These are phyloP conservation scores for Phytophthora pisi DNA, from an alignment of 352 stramenopile species.

Conservation along the genomic window DNA sequence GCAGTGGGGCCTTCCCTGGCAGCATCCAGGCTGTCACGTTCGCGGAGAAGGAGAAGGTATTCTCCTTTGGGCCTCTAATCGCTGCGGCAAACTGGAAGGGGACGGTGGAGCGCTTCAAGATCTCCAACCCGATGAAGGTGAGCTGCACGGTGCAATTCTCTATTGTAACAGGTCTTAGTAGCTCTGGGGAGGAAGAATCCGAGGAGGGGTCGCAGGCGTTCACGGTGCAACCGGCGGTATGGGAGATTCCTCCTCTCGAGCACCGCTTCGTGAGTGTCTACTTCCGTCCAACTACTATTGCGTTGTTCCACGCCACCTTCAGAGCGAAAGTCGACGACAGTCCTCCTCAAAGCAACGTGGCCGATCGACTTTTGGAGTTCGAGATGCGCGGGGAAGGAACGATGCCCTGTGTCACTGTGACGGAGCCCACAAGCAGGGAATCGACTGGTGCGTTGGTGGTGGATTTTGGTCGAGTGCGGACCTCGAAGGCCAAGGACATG, in stretches of 20 bases:
- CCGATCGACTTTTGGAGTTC: constrained; percentile 79
- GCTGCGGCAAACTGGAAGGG: constrained; percentile 71
- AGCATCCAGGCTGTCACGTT: constrained; percentile 76
- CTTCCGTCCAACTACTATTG: constrained; percentile 92
- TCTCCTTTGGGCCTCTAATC: constrained; percentile 90
- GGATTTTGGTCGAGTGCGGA: constrained; percentile 80
- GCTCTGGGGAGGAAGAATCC: constrained; percentile 8
- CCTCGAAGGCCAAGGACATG: constrained; percentile 75
- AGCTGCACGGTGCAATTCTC: constrained; percentile 88
- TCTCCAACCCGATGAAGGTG: constrained; percentile 96
- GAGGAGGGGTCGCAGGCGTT: constrained; percentile 59
- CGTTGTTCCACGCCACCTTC: constrained; percentile 84
- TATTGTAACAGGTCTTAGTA: constrained; percentile 42
- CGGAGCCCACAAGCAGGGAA: constrained; percentile 79
- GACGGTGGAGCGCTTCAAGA: constrained; percentile 92
- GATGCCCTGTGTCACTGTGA: constrained; percentile 91
- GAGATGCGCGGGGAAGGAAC: constrained; percentile 92
- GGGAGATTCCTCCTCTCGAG: constrained; percentile 95
- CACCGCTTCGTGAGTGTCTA: constrained; percentile 94
- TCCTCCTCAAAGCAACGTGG: constrained; percentile 32
- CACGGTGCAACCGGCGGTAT: constrained; percentile 88
- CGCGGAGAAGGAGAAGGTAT: constrained; percentile 83
- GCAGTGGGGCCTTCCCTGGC: constrained; percentile 21
- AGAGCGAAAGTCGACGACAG: constrained; percentile 84
- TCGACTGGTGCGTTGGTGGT: constrained; percentile 65